Evolutionary conservation across 2,329 filamentous ascomycete genomes (phyloP).

Genomic region (Alternaria ethzedia): DNA sequence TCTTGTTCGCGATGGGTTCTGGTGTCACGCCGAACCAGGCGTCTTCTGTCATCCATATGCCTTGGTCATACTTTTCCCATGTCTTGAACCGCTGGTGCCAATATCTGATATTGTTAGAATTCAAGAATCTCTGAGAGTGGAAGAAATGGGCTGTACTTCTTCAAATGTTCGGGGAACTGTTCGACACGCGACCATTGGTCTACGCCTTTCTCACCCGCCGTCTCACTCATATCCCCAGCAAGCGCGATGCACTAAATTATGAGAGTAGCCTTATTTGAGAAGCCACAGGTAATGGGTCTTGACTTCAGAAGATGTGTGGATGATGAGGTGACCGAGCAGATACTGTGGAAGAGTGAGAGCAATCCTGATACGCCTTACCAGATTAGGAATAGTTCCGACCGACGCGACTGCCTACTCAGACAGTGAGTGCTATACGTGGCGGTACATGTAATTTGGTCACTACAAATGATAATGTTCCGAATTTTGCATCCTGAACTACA

Average conservation of each 20-base stretch:
- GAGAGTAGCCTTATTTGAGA: not conserved
- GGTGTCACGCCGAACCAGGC: constrained; percentile 98
- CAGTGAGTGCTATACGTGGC: not conserved
- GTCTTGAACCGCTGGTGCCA: constrained; percentile 88
- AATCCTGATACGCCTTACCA: constrained; percentile 5
- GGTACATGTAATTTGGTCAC: not conserved
- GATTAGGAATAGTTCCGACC: constrained; percentile 8
- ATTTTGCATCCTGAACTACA: not conserved
- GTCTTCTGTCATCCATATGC: constrained; percentile 88
- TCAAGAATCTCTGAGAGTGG: not conserved
- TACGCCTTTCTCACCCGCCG: constrained; percentile 47
- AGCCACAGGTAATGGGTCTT: not conserved
- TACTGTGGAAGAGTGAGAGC: constrained; percentile 1
- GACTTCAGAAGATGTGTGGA: not conserved
- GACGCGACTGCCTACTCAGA: constrained; percentile 11
- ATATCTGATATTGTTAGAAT: constrained; percentile 66
- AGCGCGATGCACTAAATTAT: not conserved
- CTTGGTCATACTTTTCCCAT: constrained; percentile 85
- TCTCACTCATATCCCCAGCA: constrained; percentile 21
- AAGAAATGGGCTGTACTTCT: constrained; percentile 67
- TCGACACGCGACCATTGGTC: constrained; percentile 73
- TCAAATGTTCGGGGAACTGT: constrained; percentile 81
- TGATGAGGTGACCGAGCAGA: not conserved
- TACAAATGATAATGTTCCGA: not conserved
- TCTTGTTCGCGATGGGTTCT: constrained; percentile 74